These are phyloP conservation scores for Cladobotryum protrusum DNA, from an alignment of 2,329 filamentous ascomycete genomes.

Conservation along the genomic window DNA sequence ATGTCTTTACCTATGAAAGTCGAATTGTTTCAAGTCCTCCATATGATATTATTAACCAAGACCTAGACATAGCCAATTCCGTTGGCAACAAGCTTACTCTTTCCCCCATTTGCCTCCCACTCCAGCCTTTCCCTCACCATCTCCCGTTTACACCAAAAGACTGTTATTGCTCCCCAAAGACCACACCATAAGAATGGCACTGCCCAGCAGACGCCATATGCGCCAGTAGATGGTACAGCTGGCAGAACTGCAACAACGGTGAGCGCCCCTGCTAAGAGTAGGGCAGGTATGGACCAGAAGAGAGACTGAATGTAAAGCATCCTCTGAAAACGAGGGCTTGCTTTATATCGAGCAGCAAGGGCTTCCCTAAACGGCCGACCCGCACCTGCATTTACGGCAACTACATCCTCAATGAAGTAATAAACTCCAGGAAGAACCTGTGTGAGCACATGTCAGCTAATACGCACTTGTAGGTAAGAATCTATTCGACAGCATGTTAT, in stretches of 20 bases:
- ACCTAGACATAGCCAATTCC: background rate
- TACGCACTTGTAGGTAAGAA: background rate
- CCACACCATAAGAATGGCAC: slow-evolving; percentile 33
- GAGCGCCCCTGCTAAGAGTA: slow-evolving; percentile 30
- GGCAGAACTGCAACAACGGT: slow-evolving; percentile 32
- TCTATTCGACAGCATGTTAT: background rate
- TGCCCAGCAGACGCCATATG: slow-evolving; percentile 34
- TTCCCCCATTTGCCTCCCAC: slow-evolving; percentile 24
- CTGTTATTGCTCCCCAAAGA: slow-evolving; percentile 29
- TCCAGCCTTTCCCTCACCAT: slow-evolving; percentile 33
- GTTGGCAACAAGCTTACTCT: background rate
- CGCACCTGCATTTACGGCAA: slow-evolving; percentile 59
- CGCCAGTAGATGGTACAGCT: slow-evolving; percentile 27
- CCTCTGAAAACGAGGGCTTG: slow-evolving; percentile 34
- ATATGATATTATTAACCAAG: too few species aligned
- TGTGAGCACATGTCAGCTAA: background rate
- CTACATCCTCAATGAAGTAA: slow-evolving; percentile 61
- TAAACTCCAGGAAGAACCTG: slow-evolving; percentile 54
- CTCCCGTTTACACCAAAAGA: slow-evolving; percentile 31
- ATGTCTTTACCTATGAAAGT: too few species aligned
- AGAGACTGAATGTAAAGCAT: slow-evolving; percentile 35
- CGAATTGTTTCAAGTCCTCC: too few species aligned
- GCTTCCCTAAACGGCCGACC: slow-evolving; percentile 37
- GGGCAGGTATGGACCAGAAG: slow-evolving; percentile 35
- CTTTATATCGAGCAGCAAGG: slow-evolving; percentile 35